Conservation (phyloP, 768 basidiomycete species). For the Suillus brevipes region DNA sequence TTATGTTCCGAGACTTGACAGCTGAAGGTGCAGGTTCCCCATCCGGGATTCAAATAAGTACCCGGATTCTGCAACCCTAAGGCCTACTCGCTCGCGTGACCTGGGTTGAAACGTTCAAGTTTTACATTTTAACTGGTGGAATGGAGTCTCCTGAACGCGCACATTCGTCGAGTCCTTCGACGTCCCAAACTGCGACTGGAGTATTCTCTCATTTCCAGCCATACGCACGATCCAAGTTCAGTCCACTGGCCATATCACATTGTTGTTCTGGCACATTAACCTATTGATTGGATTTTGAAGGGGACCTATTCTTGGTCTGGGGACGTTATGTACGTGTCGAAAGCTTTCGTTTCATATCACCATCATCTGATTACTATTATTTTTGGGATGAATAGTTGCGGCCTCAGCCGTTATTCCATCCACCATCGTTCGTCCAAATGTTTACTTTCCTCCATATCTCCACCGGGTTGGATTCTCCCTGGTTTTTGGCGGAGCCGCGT, state of each 20-base stretch:
- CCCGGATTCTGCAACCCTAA: background rate
- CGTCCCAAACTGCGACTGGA: constrained; percentile 21
- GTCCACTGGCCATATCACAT: constrained; percentile 22
- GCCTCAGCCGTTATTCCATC: constrained; percentile 38
- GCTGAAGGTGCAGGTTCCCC: background rate
- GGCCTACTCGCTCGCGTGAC: background rate
- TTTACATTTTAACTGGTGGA: background rate
- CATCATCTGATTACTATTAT: background rate
- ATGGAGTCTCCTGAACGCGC: background rate
- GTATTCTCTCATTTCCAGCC: constrained; percentile 29
- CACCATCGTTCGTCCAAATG: constrained; percentile 26
- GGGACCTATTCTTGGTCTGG: constrained; percentile 30
- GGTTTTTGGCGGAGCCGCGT: constrained; percentile 45
- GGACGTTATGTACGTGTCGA: constrained; percentile 35
- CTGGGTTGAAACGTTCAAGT: background rate
- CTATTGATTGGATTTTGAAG: constrained; percentile 16
- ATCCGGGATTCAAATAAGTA: background rate
- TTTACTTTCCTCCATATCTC: constrained; percentile 42
- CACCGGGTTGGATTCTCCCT: constrained; percentile 45
- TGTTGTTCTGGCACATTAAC: background rate
- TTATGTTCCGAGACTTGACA: constrained; percentile 3
- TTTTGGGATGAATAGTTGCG: constrained; percentile 30
- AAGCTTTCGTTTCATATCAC: background rate
- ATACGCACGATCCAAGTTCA: constrained; percentile 33
- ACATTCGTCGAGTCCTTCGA: background rate